phyloP scores from a whole-genome alignment of 2,329 filamentous ascomycete species.

The Sporothrix humicola region DNA sequence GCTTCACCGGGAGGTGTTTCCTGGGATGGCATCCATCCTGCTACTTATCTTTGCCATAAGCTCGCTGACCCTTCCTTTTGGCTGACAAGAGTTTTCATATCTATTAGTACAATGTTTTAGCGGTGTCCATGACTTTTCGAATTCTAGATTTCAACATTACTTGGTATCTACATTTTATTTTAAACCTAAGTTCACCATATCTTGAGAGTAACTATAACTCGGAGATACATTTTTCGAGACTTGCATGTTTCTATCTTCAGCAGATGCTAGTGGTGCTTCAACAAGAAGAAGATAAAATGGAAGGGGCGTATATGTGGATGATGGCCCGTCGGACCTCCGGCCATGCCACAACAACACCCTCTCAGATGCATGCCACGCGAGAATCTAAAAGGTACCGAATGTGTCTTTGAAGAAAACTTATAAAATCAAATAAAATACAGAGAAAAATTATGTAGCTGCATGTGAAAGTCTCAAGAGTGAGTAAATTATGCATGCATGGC shows the following conservation, averaged over 20 bases:
- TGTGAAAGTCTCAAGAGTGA: neutral
- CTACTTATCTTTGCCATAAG: too few relatives aligned
- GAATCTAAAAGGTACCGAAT: neutral
- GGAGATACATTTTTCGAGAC: too few relatives aligned
- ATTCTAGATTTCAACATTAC: neutral
- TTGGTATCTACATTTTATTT: neutral
- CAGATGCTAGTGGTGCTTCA: too few relatives aligned
- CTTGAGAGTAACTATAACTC: neutral
- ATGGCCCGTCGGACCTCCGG: constrained; percentile 27
- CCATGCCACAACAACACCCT: constrained; percentile 4
- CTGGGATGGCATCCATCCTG: constrained; percentile 5
- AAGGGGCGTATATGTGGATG: neutral
- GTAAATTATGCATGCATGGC: neutral
- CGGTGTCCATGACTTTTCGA: too few relatives aligned
- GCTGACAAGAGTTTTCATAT: too few relatives aligned
- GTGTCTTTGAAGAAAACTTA: too few relatives aligned
- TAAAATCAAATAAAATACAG: neutral
- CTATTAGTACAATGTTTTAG: too few relatives aligned
- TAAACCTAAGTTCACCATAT: neutral
- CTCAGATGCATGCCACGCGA: neutral
- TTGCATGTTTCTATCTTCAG: neutral
- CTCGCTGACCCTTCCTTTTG: too few relatives aligned
- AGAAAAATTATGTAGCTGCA: neutral
- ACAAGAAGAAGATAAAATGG: neutral
- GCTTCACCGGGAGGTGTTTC: neutral